These are phyloP conservation scores for Chenopodium album DNA, from an alignment of 148 eudicot genomes.

Conservation along the genomic window DNA sequence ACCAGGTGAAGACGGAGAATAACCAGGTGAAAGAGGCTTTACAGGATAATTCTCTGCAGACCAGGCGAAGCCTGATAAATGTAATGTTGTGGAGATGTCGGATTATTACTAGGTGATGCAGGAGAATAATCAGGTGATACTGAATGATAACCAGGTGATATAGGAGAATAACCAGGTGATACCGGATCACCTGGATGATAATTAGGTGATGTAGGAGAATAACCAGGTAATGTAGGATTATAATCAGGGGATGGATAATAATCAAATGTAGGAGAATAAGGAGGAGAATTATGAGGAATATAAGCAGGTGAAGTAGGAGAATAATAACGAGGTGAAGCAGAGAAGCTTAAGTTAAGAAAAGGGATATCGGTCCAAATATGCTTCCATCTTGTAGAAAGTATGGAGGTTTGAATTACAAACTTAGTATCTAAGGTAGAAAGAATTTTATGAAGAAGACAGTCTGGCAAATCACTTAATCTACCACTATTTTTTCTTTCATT, in stretches of 20 bases:
- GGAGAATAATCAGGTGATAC: too few relatives aligned
- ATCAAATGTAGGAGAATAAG: neutral
- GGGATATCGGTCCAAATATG: neutral
- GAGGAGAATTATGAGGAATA: too few relatives aligned
- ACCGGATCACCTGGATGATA: neutral
- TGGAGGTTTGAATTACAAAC: neutral
- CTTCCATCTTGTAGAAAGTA: neutral
- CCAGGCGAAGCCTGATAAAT: too few relatives aligned
- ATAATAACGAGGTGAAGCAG: neutral
- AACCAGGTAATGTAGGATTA: too few relatives aligned
- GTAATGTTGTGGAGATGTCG: too few relatives aligned
- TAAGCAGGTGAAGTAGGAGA: too few relatives aligned
- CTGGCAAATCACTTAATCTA: neutral
- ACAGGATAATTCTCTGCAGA: too few relatives aligned
- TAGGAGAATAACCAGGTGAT: neutral
- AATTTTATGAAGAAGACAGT: neutral
- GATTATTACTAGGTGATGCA: too few relatives aligned
- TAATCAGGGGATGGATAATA: neutral
- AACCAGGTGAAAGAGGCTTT: too few relatives aligned
- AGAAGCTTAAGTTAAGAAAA: neutral
- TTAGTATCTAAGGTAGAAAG: neutral
- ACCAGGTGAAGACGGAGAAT: too few relatives aligned
- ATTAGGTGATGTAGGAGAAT: neutral
- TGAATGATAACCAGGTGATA: too few relatives aligned
- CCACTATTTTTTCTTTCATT: neutral